These are phyloP conservation scores for Spongiforma sp. DNA, from an alignment of 1,284 basidiomycete species.

Conservation along the genomic window DNA sequence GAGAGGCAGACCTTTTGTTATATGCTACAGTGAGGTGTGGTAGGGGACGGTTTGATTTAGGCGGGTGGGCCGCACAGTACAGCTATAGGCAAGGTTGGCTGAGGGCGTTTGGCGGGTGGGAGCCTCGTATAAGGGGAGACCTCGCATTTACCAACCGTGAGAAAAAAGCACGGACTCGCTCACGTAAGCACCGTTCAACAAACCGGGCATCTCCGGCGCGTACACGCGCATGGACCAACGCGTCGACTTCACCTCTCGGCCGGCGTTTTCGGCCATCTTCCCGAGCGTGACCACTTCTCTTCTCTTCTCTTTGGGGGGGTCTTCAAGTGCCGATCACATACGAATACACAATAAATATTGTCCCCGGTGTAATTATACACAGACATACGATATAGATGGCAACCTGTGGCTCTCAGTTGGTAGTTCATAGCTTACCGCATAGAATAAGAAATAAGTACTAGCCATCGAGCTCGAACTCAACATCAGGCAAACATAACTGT, in stretches of 20 bases:
- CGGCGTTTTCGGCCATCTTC: constrained; percentile 24
- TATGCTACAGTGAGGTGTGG: constrained; percentile 34
- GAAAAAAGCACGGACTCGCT: constrained; percentile 44
- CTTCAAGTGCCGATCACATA: too few species aligned
- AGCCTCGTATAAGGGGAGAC: constrained; percentile 41
- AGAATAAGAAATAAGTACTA: too few species aligned
- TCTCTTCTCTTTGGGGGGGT: constrained; percentile 20
- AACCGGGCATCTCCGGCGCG: constrained; percentile 34
- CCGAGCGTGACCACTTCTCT: constrained; percentile 19
- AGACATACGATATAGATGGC: constrained; percentile 14
- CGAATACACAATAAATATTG: not conserved
- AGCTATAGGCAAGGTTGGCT: constrained; percentile 45
- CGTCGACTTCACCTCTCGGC: constrained; percentile 19
- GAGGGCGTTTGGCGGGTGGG: constrained; percentile 43
- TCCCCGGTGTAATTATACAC: not conserved
- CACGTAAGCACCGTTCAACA: constrained; percentile 42
- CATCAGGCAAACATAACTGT: constrained; percentile 62
- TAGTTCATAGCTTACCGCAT: constrained; percentile 20
- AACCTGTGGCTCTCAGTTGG: constrained; percentile 8
- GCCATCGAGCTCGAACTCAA: constrained; percentile 28
- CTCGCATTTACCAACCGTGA: constrained; percentile 38
- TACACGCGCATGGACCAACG: constrained; percentile 17
- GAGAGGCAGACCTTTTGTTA: constrained; percentile 33
- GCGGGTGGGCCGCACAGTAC: constrained; percentile 41
- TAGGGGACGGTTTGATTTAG: constrained; percentile 36